Evolutionary conservation across 768 basidiomycete species (phyloP).

Genomic region (Calocybe cyanea): DNA sequence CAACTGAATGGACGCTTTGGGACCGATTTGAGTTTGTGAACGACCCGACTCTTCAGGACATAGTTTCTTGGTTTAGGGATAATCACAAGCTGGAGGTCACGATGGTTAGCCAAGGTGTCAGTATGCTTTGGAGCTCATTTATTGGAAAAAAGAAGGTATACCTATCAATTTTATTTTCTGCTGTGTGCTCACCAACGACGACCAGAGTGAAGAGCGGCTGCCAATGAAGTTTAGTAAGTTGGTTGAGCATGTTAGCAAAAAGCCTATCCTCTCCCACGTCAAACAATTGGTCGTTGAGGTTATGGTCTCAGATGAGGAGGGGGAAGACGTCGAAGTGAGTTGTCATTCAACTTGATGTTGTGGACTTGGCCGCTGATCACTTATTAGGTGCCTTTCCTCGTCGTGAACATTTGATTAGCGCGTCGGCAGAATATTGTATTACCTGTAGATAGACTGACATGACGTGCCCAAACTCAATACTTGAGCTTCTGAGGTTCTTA

Average conservation of each 20-base stretch:
- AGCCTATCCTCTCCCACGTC: conserved; percentile 77
- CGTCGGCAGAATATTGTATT: too few species aligned
- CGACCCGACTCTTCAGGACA: conserved; percentile 83
- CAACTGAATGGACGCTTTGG: conserved; percentile 96
- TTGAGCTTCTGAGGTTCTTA: too few species aligned
- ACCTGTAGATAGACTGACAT: background rate
- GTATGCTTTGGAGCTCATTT: conserved; percentile 97
- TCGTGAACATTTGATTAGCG: conserved; percentile 51
- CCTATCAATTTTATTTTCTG: background rate
- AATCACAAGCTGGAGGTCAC: conserved; percentile 83
- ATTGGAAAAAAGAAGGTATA: conserved; percentile 88
- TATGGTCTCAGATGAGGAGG: conserved; percentile 89
- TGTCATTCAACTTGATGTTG: background rate
- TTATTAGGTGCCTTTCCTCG: conserved; percentile 75
- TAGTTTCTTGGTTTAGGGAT: conserved; percentile 79
- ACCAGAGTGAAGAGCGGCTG: conserved; percentile 80
- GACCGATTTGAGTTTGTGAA: conserved; percentile 92
- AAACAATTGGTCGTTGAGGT: conserved; percentile 90
- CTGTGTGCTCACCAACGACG: background rate
- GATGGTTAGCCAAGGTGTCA: conserved; percentile 97
- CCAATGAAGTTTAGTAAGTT: conserved; percentile 88
- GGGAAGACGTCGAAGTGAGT: conserved; percentile 90
- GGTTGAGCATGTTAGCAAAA: conserved; percentile 93
- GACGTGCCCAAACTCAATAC: background rate
- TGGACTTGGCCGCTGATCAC: conserved; percentile 4